These are phyloP conservation scores for Thinopyrum obtusiflorum DNA, from an alignment of 202 grass and related monocot genomes.

Conservation along the genomic window DNA sequence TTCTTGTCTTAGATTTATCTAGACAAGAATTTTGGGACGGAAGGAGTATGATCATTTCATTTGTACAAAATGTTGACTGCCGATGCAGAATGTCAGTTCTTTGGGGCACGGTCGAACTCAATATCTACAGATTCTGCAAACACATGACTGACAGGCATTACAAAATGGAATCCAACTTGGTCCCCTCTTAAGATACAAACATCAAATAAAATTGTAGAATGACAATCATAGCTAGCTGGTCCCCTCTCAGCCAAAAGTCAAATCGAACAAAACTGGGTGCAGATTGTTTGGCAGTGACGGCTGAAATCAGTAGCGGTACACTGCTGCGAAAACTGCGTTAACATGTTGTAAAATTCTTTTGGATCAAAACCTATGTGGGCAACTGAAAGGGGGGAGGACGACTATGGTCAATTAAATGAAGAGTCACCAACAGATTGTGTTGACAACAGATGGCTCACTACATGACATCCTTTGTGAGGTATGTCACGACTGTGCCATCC, in stretches of 20 bases:
- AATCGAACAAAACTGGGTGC: slow-evolving; percentile 31
- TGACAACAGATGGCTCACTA: slow-evolving; percentile 21
- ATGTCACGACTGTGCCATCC: background rate
- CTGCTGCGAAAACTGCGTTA: background rate
- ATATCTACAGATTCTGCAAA: slow-evolving; percentile 31
- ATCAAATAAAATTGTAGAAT: background rate
- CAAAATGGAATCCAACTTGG: slow-evolving; percentile 3
- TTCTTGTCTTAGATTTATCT: no score
- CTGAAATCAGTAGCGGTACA: background rate
- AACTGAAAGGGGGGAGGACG: background rate
- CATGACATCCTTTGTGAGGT: slow-evolving; percentile 22
- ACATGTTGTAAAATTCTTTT: slow-evolving; percentile 29
- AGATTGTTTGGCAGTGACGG: slow-evolving; percentile 24
- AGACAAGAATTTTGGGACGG: no score
- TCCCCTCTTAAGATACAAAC: background rate
- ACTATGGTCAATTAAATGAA: background rate
- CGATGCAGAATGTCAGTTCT: background rate
- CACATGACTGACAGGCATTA: slow-evolving; percentile 19
- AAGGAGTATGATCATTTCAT: background rate
- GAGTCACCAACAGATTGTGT: slow-evolving; percentile 21
- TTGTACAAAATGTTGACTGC: slow-evolving; percentile 1
- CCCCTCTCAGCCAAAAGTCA: slow-evolving; percentile 22
- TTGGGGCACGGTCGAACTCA: background rate
- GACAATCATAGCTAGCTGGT: background rate
- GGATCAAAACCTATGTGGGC: slow-evolving; percentile 13